A percentile compares a stretch with the other conserved stretches of the same genome.
phyloP scores from a whole-genome alignment of 371 early-diverging fungal genomes.

The Paraphysoderma sedebokerense region DNA sequence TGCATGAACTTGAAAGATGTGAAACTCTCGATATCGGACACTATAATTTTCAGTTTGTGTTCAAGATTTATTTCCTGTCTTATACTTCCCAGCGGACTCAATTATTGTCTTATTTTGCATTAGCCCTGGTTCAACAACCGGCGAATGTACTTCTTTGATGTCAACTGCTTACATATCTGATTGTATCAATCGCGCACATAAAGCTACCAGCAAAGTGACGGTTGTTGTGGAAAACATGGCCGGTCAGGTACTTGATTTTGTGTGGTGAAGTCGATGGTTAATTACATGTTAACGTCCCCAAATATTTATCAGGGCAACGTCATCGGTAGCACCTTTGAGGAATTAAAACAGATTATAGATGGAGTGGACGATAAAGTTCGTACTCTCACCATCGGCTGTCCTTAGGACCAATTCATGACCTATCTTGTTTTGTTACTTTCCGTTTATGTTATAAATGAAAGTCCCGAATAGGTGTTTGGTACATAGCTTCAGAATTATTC shows the following conservation, averaged over 20 bases:
- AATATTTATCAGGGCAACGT: too few relatives aligned
- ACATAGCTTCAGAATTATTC: not conserved
- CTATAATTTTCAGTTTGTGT: conserved; percentile 36
- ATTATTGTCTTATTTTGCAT: not conserved
- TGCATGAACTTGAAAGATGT: conserved; percentile 42
- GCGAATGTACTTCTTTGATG: conserved; percentile 16
- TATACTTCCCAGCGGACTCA: not conserved
- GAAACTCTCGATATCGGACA: conserved; percentile 26
- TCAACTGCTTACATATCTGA: conserved; percentile 22
- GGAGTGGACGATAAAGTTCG: conserved; percentile 26
- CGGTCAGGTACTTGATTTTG: too few relatives aligned
- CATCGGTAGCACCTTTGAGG: conserved; percentile 34
- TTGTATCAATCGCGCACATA: conserved; percentile 31
- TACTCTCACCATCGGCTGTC: too few relatives aligned
- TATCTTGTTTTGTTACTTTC: too few relatives aligned
- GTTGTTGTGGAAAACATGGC: conserved; percentile 52
- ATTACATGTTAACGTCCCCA: too few relatives aligned
- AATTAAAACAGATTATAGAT: conserved; percentile 29
- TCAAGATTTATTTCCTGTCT: not conserved
- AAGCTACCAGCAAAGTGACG: conserved; percentile 17
- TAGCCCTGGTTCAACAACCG: conserved; percentile 33
- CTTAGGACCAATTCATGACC: too few relatives aligned
- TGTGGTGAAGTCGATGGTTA: too few relatives aligned
- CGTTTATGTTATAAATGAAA: too few relatives aligned
- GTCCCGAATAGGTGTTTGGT: conserved; percentile 45